These are phyloP conservation scores for Corchorus capsularis DNA, from an alignment of 345 rosid genomes.

Conservation along the genomic window DNA sequence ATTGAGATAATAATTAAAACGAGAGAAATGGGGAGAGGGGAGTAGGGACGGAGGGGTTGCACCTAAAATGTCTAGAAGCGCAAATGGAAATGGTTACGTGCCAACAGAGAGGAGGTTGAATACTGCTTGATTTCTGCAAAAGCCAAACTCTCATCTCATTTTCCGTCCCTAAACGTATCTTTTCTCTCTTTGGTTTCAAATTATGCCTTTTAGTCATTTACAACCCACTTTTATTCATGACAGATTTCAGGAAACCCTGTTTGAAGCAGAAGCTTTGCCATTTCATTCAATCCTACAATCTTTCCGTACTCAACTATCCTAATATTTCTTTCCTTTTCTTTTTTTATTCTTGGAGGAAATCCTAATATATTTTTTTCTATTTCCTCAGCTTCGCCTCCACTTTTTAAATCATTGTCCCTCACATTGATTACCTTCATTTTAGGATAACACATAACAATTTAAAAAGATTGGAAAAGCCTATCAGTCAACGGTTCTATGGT, in stretches of 20 bases:
- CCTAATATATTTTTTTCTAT: not conserved
- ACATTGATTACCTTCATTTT: too few relatives aligned
- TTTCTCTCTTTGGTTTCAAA: constrained; percentile 3
- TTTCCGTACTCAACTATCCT: not conserved
- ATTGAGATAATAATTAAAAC: not conserved
- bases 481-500: constrained; percentile 68
- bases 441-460: too few relatives aligned
- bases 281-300: not conserved
- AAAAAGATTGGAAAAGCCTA: too few relatives aligned
- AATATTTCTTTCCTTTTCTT: too few relatives aligned
- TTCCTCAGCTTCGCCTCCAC: not conserved
- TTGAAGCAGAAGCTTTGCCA: not conserved
- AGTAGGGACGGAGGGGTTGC: not conserved
- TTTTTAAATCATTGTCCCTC: not conserved
- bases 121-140: constrained; percentile 7
- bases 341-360: too few relatives aligned
- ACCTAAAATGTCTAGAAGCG: constrained; percentile 12
- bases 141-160: not conserved
- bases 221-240: not conserved
- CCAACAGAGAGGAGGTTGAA: not conserved
- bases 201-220: not conserved
- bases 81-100: constrained; percentile 12
- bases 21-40: too few relatives aligned
- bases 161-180: not conserved
- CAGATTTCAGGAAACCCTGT: constrained; percentile 15